Evolutionary conservation across 2,329 filamentous ascomycete genomes (phyloP).

Genomic region (Aspergillus vadensis): DNA sequence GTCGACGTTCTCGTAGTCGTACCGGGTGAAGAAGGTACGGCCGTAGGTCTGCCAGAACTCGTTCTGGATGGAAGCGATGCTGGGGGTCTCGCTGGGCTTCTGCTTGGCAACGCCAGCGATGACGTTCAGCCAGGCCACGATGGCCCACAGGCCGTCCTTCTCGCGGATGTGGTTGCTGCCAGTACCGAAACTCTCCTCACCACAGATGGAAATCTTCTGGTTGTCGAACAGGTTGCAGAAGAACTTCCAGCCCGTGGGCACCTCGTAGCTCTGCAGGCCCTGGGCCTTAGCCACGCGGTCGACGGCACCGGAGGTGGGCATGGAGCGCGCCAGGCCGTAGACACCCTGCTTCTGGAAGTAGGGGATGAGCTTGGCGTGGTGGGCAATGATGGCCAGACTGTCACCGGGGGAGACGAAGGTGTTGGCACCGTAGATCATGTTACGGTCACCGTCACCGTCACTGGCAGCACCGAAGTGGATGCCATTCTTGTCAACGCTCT

Average conservation of each 20-base stretch:
- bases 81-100: slow-evolving; percentile 76
- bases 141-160: slow-evolving; percentile 97
- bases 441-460: slow-evolving; percentile 96
- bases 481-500: slow-evolving; percentile 84
- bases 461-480: slow-evolving; percentile 97
- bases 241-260: slow-evolving; percentile 99
- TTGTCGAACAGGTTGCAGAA: slow-evolving; percentile 96
- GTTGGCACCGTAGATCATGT: slow-evolving; percentile 99
- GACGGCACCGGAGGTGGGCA: slow-evolving; percentile 95
- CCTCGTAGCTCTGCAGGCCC: slow-evolving; percentile 88
- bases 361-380: slow-evolving; percentile 93
- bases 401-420: slow-evolving; percentile 96
- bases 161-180: slow-evolving; percentile 98
- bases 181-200: slow-evolving; percentile 97
- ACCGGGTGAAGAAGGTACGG: slow-evolving; percentile 97
- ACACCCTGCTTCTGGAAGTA: slow-evolving; percentile 99
- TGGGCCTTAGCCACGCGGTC: slow-evolving; percentile 96
- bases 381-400: slow-evolving; percentile 95
- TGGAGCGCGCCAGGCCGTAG: slow-evolving; percentile 90
- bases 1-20: slow-evolving; percentile 97
- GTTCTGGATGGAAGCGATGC: slow-evolving; percentile 93
- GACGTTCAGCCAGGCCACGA: slow-evolving; percentile 98
- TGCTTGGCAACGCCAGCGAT: slow-evolving; percentile 89
- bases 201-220: slow-evolving; percentile 95
- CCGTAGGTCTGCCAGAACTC: slow-evolving; percentile 97